These are phyloP conservation scores for Ogataea henricii DNA, from an alignment of 805 yeast genomes.

Conservation along the genomic window DNA sequence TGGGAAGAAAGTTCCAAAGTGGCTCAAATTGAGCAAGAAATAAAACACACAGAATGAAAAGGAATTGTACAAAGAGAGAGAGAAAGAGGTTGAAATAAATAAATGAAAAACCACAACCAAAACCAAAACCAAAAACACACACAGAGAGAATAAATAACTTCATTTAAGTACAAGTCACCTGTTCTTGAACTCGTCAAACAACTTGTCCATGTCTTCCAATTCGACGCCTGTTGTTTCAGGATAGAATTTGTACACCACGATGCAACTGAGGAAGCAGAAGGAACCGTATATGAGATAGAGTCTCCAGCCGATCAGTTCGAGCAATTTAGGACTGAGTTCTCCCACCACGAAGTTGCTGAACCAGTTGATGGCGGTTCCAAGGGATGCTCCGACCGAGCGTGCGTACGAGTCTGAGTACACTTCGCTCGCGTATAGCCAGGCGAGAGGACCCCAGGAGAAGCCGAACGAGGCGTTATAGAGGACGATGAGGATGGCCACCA, in stretches of 20 bases:
- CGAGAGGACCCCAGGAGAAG: slow-evolving; percentile 88
- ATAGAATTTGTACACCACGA: slow-evolving; percentile 48
- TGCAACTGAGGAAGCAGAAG: slow-evolving; percentile 52
- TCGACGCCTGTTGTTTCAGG: slow-evolving; percentile 57
- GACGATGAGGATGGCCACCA: slow-evolving; percentile 74
- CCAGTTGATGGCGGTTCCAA: slow-evolving; percentile 91
- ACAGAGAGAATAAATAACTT: not conserved
- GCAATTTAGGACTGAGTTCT: slow-evolving; percentile 83
- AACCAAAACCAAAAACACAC: too few relatives aligned
- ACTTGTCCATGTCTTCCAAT: slow-evolving; percentile 58
- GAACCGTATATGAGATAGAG: slow-evolving; percentile 77
- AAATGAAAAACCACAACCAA: too few relatives aligned
- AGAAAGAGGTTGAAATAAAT: too few relatives aligned
- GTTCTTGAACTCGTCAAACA: slow-evolving; percentile 35
- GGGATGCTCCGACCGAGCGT: slow-evolving; percentile 84
- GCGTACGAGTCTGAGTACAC: slow-evolving; percentile 72
- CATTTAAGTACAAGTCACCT: not conserved
- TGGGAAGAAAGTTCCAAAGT: slow-evolving; percentile 31
- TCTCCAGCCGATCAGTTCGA: slow-evolving; percentile 74
- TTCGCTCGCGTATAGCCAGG: slow-evolving; percentile 85
- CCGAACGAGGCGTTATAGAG: slow-evolving; percentile 84
- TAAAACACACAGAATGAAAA: slow-evolving; percentile 5
- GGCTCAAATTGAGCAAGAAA: slow-evolving; percentile 37
- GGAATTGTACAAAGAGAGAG: not conserved
- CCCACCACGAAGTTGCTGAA: slow-evolving; percentile 87